Evolutionary conservation across 2,329 filamentous ascomycete genomes (phyloP).

Genomic region (Clarireedia homoeocarpa): DNA sequence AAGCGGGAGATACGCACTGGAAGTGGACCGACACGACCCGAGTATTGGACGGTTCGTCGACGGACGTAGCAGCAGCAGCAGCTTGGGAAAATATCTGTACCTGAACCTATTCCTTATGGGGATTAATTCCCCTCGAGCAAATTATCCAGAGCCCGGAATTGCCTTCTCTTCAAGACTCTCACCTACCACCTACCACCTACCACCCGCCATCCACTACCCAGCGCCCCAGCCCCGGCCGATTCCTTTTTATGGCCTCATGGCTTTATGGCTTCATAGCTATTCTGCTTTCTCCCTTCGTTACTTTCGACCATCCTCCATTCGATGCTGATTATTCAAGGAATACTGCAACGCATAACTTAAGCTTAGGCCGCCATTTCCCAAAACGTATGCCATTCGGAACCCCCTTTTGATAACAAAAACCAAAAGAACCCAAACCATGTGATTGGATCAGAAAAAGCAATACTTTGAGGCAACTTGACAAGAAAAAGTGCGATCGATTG

Average conservation of each 20-base stretch:
- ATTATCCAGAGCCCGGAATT: neutral
- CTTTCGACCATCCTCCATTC: too few species aligned
- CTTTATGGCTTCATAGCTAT: too few species aligned
- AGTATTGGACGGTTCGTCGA: slow-evolving; percentile 1
- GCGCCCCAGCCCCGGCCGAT: neutral
- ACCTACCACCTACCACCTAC: neutral
- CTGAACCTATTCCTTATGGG: slow-evolving; percentile 5
- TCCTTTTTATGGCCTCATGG: too few species aligned
- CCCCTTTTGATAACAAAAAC: too few species aligned
- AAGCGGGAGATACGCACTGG: neutral
- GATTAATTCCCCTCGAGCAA: neutral
- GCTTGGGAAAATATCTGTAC: neutral
- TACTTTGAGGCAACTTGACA: neutral
- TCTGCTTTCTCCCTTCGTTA: too few species aligned
- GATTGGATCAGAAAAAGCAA: too few species aligned
- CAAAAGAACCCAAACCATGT: too few species aligned
- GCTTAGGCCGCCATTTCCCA: too few species aligned
- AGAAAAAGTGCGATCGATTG: neutral
- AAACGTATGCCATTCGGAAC: too few species aligned
- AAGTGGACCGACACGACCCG: neutral
- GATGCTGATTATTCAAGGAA: too few species aligned
- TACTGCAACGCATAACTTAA: too few species aligned
- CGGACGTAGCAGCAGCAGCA: neutral
- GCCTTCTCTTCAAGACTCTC: neutral
- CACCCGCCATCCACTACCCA: neutral